A percentile compares a stretch with the other conserved stretches of the same genome.
phyloP scores from a whole-genome alignment of 192 early-diverging fungal genomes.

The Backusella tuberculispora region DNA sequence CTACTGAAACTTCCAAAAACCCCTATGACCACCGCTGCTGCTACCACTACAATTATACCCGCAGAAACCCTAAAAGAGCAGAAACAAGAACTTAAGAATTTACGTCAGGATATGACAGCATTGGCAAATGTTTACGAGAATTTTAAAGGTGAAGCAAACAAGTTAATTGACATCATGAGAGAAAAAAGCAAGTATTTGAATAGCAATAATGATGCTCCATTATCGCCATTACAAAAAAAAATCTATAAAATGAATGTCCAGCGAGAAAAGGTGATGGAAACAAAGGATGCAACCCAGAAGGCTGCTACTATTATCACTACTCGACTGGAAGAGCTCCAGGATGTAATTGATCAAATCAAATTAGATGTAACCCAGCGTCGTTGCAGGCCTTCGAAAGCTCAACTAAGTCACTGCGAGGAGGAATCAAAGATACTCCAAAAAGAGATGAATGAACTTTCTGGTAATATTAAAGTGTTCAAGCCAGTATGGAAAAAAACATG shows the following conservation, averaged over 20 bases:
- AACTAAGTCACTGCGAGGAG: conserved; percentile 52
- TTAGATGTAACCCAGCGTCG: conserved; percentile 68
- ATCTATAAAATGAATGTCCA: background rate
- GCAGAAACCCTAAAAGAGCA: background rate
- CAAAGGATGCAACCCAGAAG: conserved; percentile 4
- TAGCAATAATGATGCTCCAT: background rate
- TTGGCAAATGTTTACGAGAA: background rate
- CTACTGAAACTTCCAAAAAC: background rate
- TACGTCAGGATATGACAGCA: background rate
- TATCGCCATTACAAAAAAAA: background rate
- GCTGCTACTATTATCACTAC: conserved; percentile 8
- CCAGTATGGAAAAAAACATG: conserved; percentile 78
- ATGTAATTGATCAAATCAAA: conserved; percentile 70
- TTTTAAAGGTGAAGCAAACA: background rate
- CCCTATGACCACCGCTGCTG: background rate
- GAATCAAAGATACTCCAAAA: conserved; percentile 50
- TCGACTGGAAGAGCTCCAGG: conserved; percentile 66
- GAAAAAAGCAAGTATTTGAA: background rate
- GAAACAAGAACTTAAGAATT: background rate
- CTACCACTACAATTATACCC: background rate
- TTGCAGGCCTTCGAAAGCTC: conserved; percentile 56
- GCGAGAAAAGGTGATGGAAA: background rate
- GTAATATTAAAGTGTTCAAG: conserved; percentile 60
- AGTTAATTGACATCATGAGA: background rate
- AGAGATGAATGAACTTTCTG: conserved; percentile 50